A percentile compares a stretch with the other conserved stretches of the same genome.
phyloP scores from a whole-genome alignment of 176 grass and related monocot species.

The Ensete glaucum region DNA sequence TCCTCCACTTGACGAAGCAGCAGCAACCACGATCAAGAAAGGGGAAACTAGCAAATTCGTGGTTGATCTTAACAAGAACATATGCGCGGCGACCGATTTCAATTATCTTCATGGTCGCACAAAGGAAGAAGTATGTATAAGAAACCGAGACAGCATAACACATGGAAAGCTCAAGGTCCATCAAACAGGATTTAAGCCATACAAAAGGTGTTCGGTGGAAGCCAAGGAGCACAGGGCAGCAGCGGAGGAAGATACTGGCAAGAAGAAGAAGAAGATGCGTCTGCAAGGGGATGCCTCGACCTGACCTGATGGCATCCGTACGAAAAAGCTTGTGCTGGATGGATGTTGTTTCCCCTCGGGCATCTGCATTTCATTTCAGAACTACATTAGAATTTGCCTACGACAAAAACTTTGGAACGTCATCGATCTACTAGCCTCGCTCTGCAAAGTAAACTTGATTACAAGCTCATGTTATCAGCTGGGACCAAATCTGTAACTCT shows the following conservation, averaged over 20 bases:
- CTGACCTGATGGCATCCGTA: conserved; percentile 4
- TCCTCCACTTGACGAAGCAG: conserved; percentile 35
- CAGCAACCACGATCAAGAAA: conserved; percentile 15
- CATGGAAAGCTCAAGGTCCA: conserved; percentile 51
- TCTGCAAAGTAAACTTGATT: too few species aligned
- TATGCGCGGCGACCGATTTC: conserved; percentile 5
- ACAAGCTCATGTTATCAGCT: too few species aligned
- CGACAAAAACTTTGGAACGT: not conserved
- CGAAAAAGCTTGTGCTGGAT: not conserved
- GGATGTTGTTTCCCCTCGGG: not conserved
- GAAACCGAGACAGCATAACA: conserved; percentile 10
- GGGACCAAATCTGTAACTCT: too few species aligned
- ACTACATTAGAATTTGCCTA: not conserved
- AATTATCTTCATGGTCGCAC: not conserved
- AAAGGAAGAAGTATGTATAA: conserved; percentile 1
- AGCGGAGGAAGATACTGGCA: conserved; percentile 40
- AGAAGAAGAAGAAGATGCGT: conserved; percentile 84
- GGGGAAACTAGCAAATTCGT: conserved; percentile 29
- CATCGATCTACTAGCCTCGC: too few species aligned
- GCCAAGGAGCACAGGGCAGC: conserved; percentile 55
- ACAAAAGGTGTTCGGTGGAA: conserved; percentile 85
- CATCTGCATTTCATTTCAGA: not conserved
- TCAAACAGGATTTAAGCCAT: conserved; percentile 86
- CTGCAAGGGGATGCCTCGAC: conserved; percentile 57
- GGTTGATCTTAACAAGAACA: conserved; percentile 59